Evolutionary conservation across 306 rosid species (phyloP), one percentile per base, ranked within the genome.

Genomic region (Betula pendula): DNA sequence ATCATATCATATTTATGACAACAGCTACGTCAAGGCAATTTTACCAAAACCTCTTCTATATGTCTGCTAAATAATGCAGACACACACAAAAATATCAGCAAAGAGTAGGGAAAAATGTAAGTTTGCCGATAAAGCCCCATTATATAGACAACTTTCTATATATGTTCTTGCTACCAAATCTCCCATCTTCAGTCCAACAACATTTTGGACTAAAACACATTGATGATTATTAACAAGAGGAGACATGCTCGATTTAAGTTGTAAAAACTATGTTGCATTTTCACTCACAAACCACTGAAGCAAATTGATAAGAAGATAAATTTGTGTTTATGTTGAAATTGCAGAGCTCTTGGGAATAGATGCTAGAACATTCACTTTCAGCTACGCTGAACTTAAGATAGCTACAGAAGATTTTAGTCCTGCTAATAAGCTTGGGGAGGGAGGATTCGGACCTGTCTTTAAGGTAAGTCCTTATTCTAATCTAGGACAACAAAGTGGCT

Each of bases 401-500:
- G 92, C 96, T 70, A 93, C 94, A 29, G 56, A 78, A 74, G 97
- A 93, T 80, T 87, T 90, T 70, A 77, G 65, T 77, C 27, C 73
- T 40, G 82, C 70, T 63, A 87, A 90, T 67, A 93, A 90, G 82
- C 89, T 90, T 47, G 92, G 97, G 49, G 92, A 93, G 73, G 96
- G 97, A 79, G 97, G 96, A 79, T 92, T 92, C 75, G 96, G 97
- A 82, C 92, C 96, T 45, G 96, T 92, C 59, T 87, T 71, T 69
- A 89, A 86, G 93, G 92, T 90, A 81, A 78, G 60, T 47, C 24
- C 31, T 43, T 16, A 59, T 43, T 83, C 27, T 77, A 45, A 52
- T 17, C 47, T 40, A 55, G 2, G 0, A 24, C 63, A n/a, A 72
- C 33, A n/a, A 38, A 47, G 49, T 9, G 69, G 73, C 72, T 49